Conservation (phyloP, 2,329 filamentous ascomycete genomes). For the Microsporum canis region DNA sequence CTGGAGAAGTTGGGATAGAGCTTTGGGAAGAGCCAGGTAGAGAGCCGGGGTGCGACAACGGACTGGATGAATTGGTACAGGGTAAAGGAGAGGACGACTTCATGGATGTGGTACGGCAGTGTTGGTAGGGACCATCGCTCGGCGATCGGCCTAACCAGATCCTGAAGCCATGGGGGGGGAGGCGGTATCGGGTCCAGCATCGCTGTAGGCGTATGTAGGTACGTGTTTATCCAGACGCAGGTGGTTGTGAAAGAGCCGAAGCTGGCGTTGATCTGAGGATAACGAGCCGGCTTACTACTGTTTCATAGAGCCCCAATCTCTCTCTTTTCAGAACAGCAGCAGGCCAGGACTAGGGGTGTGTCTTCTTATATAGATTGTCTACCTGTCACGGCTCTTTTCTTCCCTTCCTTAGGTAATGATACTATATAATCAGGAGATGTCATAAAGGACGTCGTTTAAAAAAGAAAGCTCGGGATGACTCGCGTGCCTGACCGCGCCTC, state of each 20-base stretch:
- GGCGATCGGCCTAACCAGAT: slow-evolving; percentile 40
- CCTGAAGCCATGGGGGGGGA: slow-evolving; percentile 42
- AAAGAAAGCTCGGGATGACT: neutral
- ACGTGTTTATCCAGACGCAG: neutral
- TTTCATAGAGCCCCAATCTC: neutral
- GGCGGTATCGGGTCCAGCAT: slow-evolving; percentile 36
- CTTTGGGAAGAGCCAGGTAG: slow-evolving; percentile 42
- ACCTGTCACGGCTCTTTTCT: neutral
- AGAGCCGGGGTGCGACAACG: slow-evolving; percentile 45
- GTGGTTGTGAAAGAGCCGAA: neutral
- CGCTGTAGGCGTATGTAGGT: neutral
- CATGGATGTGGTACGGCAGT: slow-evolving; percentile 50
- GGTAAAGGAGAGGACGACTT: slow-evolving; percentile 45
- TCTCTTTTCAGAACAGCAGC: neutral
- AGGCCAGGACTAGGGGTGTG: neutral
- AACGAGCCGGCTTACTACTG: neutral
- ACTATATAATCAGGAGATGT: neutral
- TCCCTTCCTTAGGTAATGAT: neutral
- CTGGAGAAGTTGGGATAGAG: slow-evolving; percentile 43
- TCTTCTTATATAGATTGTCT: neutral
- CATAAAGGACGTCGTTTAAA: neutral
- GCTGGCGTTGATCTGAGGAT: neutral
- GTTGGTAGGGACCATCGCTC: slow-evolving; percentile 43
- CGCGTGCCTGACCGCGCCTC: slow-evolving; percentile 2
- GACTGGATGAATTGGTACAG: slow-evolving; percentile 47